phyloP scores from a whole-genome alignment of 208 protist species.

The Leishmania gerbilli region DNA sequence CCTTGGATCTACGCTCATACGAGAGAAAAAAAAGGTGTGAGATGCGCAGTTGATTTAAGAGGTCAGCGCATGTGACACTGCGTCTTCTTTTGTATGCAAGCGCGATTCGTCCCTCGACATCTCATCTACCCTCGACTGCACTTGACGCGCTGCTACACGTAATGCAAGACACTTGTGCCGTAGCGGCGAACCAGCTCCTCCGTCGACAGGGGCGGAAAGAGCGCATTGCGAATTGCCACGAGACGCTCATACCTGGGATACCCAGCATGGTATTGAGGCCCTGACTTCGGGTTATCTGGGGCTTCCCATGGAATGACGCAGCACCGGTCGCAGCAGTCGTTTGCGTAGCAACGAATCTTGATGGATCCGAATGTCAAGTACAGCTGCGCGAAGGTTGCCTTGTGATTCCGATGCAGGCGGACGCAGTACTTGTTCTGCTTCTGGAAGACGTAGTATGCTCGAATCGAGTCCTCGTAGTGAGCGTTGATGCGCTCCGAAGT shows the following conservation, averaged over 20 bases:
- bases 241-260: constrained; percentile 78
- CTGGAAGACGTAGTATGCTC: constrained; percentile 81
- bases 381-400: constrained; percentile 77
- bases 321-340: constrained; percentile 82
- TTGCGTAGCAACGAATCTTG: constrained; percentile 89
- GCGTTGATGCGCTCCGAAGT: constrained; percentile 55
- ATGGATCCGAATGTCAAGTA: constrained; percentile 91
- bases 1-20: not conserved
- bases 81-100: not conserved
- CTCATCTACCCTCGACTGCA: not conserved
- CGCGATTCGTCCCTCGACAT: not conserved
- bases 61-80: not conserved
- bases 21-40: not conserved
- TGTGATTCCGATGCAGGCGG: constrained; percentile 56
- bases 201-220: constrained; percentile 71
- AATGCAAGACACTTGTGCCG: constrained; percentile 36
- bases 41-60: not conserved
- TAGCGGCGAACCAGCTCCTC: constrained; percentile 82
- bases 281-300: constrained; percentile 14
- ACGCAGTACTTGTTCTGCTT: constrained; percentile 83
- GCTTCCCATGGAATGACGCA: constrained; percentile 62
- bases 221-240: constrained; percentile 41
- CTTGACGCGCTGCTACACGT: not conserved
- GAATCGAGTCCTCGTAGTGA: constrained; percentile 78
- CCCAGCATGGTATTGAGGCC: constrained; percentile 17